Conservation (phyloP, 1,139 yeast species). For the Ogataea hybrid region DNA sequence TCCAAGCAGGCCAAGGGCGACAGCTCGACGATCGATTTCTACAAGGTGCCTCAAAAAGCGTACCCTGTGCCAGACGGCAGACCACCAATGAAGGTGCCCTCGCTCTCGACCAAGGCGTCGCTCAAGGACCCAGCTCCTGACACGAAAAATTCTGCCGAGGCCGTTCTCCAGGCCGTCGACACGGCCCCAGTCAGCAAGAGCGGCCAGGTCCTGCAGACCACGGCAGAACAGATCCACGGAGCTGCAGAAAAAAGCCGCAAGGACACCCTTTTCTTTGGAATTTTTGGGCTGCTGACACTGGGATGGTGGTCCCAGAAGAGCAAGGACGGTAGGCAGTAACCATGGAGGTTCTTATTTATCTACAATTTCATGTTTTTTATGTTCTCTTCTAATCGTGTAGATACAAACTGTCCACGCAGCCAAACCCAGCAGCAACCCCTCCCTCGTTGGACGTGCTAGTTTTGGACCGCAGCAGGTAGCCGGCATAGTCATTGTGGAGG, state of each 20-base stretch:
- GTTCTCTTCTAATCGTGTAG: conserved; percentile 33
- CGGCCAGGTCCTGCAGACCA: conserved; percentile 20
- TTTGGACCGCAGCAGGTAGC: conserved; percentile 87
- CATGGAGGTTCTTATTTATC: background rate
- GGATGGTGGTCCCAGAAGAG: conserved; percentile 34
- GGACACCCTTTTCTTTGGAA: conserved; percentile 27
- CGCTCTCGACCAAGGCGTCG: conserved; percentile 33
- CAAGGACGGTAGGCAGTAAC: conserved; percentile 19
- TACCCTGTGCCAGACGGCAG: conserved; percentile 26
- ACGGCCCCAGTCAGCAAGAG: conserved; percentile 15
- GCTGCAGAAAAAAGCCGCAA: conserved; percentile 11
- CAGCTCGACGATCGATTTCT: conserved; percentile 39
- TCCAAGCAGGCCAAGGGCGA: conserved; percentile 37
- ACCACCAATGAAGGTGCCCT: conserved; percentile 38
- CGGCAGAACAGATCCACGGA: conserved; percentile 8
- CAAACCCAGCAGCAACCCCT: conserved; percentile 98
- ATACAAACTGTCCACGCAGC: conserved; percentile 82
- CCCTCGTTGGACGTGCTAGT: conserved; percentile 89
- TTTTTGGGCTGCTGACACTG: conserved; percentile 26
- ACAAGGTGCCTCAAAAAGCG: conserved; percentile 35
- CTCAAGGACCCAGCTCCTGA: conserved; percentile 13
- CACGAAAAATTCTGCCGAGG: conserved; percentile 2
- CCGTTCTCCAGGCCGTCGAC: conserved; percentile 16
- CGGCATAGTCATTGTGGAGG: conserved; percentile 64
- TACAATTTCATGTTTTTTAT: background rate